A percentile compares a stretch with the other conserved stretches of the same genome.
phyloP scores from a whole-genome alignment of 371 early-diverging fungal species.

The Mortierella sp. region DNA sequence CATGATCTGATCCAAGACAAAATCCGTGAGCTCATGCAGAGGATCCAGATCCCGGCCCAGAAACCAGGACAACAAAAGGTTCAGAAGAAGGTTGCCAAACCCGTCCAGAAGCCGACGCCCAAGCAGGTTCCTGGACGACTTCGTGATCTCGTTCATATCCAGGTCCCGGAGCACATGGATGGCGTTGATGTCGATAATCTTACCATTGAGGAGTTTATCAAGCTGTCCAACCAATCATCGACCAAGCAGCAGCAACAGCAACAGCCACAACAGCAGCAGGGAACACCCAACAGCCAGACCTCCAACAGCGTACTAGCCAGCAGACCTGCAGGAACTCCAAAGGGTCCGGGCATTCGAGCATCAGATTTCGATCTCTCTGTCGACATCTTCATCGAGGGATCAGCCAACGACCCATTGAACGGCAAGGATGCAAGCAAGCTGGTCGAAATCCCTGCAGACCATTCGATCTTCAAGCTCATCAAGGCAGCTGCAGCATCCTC shows the following conservation, averaged over 20 bases:
- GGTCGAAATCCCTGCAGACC: neutral
- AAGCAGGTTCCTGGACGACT: slow-evolving; percentile 7
- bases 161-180: neutral
- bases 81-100: neutral
- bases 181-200: slow-evolving; percentile 5
- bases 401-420: neutral
- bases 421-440: neutral
- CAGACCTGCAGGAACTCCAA: neutral
- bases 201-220: slow-evolving; percentile 1
- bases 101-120: slow-evolving; percentile 1
- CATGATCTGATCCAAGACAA: slow-evolving; percentile 5
- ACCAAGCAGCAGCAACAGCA: neutral
- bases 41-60: neutral
- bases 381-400: neutral
- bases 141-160: neutral
- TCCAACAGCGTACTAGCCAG: neutral
- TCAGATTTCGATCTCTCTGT: neutral
- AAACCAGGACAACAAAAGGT: slow-evolving; percentile 5
- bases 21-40: slow-evolving; percentile 9
- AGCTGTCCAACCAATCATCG: neutral
- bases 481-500: neutral
- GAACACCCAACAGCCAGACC: neutral
- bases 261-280: neutral
- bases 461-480: slow-evolving; percentile 2
- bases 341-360: neutral